Evolutionary conservation across 2,329 filamentous ascomycete species (phyloP), one percentile per base, ranked within the genome.

Genomic region (Capronia coronata): DNA sequence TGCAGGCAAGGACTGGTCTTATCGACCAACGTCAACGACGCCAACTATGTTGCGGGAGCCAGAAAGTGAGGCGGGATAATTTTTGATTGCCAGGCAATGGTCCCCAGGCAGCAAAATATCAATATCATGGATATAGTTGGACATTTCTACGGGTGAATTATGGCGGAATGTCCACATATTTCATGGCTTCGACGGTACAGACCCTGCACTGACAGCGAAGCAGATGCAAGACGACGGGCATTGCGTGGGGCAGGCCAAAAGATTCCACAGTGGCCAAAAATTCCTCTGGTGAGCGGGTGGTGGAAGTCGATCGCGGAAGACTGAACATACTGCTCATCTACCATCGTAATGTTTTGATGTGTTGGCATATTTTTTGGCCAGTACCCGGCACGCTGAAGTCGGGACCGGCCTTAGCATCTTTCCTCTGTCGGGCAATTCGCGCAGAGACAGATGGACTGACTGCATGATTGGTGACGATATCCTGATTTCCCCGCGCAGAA

Each of bases 141-240:
- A 18, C 46, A 41, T 51, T 51, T 51, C 52, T 49, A 54, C 51
- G 52, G 50, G 51, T 46, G 48, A 54, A 39, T 21, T 39, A 40
- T 53, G 29, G 46, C 32, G 47, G 46, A 30, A 45, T 46, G 37
- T 35, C 51, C 51, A 49, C 48, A 49, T 49, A 51, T 46, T 55
- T 54, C 48, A 51, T 54, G 14, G 45, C 22, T 35, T 47, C 45
- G 19, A 52, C 48, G 19, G 29, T 34, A 49, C 29, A 45, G 37
- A 56, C 52, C 55, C 56, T 57, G 54, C 55, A 59, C 48, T 61
- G 58, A 59, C 58, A 61, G 53, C 58, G 47, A 51, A 61, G 55
- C 58, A 61, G 53, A 46, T 45, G 53, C 54, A 52, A 43, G 51
- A 46, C 38, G 37, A 54, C 46, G 51, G 48, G 57, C 52, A 51